phyloP scores from a whole-genome alignment of 1,139 yeast species.

The Geotrichum klebahnii region DNA sequence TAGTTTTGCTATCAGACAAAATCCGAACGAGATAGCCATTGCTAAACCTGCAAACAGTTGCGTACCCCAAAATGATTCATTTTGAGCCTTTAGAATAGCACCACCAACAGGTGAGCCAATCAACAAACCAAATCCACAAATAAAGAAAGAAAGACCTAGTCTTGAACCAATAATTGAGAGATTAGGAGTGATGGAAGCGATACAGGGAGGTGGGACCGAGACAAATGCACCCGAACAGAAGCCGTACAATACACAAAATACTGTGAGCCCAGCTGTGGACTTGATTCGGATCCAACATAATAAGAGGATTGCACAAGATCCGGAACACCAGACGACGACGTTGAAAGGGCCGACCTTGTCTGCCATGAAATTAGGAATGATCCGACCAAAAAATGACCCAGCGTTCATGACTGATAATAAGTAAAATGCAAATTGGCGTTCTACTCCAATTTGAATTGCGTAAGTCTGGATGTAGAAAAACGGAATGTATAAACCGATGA shows the following conservation, averaged over 20 bases:
- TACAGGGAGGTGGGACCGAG: constrained; percentile 44
- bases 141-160: constrained; percentile 58
- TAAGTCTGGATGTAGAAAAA: constrained; percentile 39
- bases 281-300: constrained; percentile 42
- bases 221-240: constrained; percentile 47
- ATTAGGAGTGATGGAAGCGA: constrained; percentile 52
- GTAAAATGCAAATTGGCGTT: constrained; percentile 29
- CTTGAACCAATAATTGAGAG: constrained; percentile 43
- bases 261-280: constrained; percentile 45
- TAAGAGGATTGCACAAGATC: constrained; percentile 30
- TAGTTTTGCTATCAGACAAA: constrained; percentile 4
- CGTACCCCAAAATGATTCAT: constrained; percentile 15
- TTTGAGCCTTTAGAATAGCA: constrained; percentile 38
- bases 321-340: constrained; percentile 38
- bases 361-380: constrained; percentile 47
- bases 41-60: constrained; percentile 12
- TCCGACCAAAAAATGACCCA: constrained; percentile 49
- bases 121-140: constrained; percentile 52
- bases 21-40: constrained; percentile 4
- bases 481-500: constrained; percentile 39
- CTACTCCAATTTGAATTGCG: constrained; percentile 30
- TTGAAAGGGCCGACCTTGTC: constrained; percentile 49
- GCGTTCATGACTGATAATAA: constrained; percentile 52
- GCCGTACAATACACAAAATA: constrained; percentile 47
- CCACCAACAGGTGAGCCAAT: constrained; percentile 54